A percentile compares a stretch with the other conserved stretches of the same genome.
Evolutionary conservation across 257 asterid genomes (phyloP).

Genomic region (Leonotis leonurus): DNA sequence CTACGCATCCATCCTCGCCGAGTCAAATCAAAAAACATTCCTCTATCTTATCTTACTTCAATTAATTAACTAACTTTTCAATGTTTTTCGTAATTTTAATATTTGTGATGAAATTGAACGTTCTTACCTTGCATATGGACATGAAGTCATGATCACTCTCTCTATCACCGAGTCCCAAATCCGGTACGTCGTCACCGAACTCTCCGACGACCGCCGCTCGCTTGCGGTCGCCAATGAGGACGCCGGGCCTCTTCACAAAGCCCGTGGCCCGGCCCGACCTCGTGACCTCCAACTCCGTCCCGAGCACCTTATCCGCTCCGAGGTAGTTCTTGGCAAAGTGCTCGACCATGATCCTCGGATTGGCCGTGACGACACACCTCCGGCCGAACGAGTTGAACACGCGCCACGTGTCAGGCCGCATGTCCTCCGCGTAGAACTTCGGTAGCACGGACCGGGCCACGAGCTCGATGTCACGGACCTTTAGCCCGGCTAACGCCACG

Average conservation of each 20-base stretch:
- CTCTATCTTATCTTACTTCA: too few relatives aligned
- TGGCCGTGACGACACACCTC: constrained; percentile 69
- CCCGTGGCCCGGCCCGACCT: constrained; percentile 75
- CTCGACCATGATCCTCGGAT: constrained; percentile 78
- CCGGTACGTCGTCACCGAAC: constrained; percentile 53
- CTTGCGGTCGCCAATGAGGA: constrained; percentile 61
- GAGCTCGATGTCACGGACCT: constrained; percentile 62
- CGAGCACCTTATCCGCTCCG: constrained; percentile 84
- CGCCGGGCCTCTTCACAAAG: constrained; percentile 68
- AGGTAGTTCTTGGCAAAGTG: constrained; percentile 50
- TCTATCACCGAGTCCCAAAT: constrained; percentile 84
- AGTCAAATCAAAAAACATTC: not conserved
- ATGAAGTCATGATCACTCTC: constrained; percentile 72
- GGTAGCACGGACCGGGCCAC: constrained; percentile 81
- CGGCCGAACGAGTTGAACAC: constrained; percentile 70
- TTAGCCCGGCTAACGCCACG: constrained; percentile 59
- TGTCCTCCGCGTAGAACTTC: constrained; percentile 75
- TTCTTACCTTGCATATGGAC: constrained; percentile 80
- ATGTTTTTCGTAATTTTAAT: too few relatives aligned
- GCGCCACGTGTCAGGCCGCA: constrained; percentile 57
- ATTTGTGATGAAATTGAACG: not conserved
- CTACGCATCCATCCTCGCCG: not conserved
- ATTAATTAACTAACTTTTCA: too few relatives aligned
- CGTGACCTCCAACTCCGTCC: constrained; percentile 64
- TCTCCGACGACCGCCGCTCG: constrained; percentile 48